Evolutionary conservation across 2,329 filamentous ascomycete genomes (phyloP).

Genomic region (Dactylellina sp.): DNA sequence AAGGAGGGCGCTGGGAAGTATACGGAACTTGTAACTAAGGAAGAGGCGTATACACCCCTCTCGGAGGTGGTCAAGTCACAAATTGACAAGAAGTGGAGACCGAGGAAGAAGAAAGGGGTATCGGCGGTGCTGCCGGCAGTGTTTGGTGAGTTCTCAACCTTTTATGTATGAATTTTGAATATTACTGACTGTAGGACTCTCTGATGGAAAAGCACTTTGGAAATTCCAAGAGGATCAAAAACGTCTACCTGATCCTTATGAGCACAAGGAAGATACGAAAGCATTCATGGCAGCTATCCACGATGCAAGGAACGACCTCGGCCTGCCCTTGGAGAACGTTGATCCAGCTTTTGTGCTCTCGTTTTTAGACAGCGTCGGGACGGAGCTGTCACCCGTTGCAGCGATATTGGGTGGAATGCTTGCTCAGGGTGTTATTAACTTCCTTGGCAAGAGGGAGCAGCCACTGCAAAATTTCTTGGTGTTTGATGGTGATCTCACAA

Average conservation of each 20-base stretch:
- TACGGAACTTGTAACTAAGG: slow-evolving; percentile 89
- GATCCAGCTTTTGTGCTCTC: slow-evolving; percentile 50
- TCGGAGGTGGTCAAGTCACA: slow-evolving; percentile 64
- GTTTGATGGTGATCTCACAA: slow-evolving; percentile 85
- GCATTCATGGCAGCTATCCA: slow-evolving; percentile 82
- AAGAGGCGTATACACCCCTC: slow-evolving; percentile 85
- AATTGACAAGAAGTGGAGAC: slow-evolving; percentile 60
- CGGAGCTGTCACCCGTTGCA: slow-evolving; percentile 85
- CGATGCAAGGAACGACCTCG: slow-evolving; percentile 80
- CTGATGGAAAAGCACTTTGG: slow-evolving; percentile 75
- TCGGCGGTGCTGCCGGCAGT: slow-evolving; percentile 59
- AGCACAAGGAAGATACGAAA: slow-evolving; percentile 72
- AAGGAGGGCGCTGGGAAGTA: slow-evolving; percentile 74
- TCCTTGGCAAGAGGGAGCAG: slow-evolving; percentile 88
- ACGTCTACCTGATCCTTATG: slow-evolving; percentile 69
- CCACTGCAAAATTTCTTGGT: slow-evolving; percentile 95
- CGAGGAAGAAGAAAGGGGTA: slow-evolving; percentile 58
- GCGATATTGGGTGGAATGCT: slow-evolving; percentile 90
- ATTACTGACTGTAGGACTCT: slow-evolving; percentile 11
- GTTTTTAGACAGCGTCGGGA: slow-evolving; percentile 87
- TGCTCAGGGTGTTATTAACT: slow-evolving; percentile 97
- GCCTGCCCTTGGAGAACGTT: slow-evolving; percentile 71
- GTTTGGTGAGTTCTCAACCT: slow-evolving; percentile 19
- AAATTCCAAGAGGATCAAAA: slow-evolving; percentile 77
- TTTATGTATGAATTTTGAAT: neutral